Base-by-base conservation (phyloP, 1,284 basidiomycete genomes). In the Papiliotrema nemorosa region DNA sequence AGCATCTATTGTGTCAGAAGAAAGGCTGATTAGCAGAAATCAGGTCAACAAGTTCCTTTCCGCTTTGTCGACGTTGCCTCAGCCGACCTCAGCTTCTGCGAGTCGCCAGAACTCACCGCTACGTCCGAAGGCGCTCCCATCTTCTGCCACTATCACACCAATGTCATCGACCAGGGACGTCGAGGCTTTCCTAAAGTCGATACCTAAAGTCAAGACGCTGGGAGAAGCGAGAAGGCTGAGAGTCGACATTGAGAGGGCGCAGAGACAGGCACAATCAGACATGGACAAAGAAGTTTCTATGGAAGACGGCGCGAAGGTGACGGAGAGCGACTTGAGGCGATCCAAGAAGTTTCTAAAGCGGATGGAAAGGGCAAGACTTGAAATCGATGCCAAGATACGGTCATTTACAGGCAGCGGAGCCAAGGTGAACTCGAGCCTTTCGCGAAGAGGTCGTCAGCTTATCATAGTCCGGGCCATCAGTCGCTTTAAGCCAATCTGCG, bases 201-300 rank as follows among this genome's bases (percentile, higher is more conserved):
- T 97, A 63, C 82, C 80, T 53, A 82, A 84, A 27, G 85, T 85
- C 62, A 86, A 86, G 13, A 91, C 87, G 3, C 77, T 96, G 4
- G 75, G 91, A 24, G 92, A 97, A 66, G 90, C 90, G 1, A 80
- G 90, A 45, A 79, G 92, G n/a, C 71, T 96, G 36, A 87, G 92
- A 72, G 91, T 89, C 58, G 92, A 97, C 61, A 81, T 97, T 29
- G 82, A 88, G 56, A 82, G 87, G 13, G 91, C 96, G 74, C 89
- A 92, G 46, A 77, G 91, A 44, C 79, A 84, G 58, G 91, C 89
- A 63, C 54, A 49, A 33, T 24, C 57, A 1, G 58, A 52, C 4
- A 36, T 52, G 44, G 26, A 35, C 6, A 27, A 36, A n/a, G 29
- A 31, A 14, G 29, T n/a, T n/a, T n/a, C n/a, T n/a, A 18, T 14